Evolutionary conservation across 768 basidiomycete genomes (phyloP), one percentile per base, ranked within the genome.

Genomic region (Phylloporus sp.): DNA sequence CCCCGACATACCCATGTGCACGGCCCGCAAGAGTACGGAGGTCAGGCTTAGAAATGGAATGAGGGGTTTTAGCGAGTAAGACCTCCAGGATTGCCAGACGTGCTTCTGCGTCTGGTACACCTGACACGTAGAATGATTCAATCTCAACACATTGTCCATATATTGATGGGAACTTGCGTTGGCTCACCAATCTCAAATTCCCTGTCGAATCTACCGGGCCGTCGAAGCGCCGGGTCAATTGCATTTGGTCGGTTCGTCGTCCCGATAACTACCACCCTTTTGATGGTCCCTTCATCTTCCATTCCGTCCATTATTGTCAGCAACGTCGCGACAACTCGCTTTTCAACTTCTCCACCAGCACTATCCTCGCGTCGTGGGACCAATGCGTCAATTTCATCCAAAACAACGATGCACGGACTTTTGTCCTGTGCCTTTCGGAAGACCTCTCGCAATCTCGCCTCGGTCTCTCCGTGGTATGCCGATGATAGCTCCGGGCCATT

Each of bases 391-490:
- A 99, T 84, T 70, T 99, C 97, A 59, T 99, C 97, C 29, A 99
- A 72, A 23, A 99, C 88, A 42, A 99, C 83, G 58, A 99, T 93
- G 59, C 91, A 95, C 0, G 95, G 95, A 50, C 86, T 87, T 59
- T 85, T 81, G 29, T 76, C 73, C 50, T 82, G 80, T 1, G 97
- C 97, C 58, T 92, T 85, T 36, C 78, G 80, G 67, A 98, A 99
- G 4, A 98, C 86, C 23, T 88, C 88, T 18, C 97, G 84, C 31
- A 99, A 75, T 55, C 85, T 84, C 1, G 89, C 84, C 64, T 99
- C 97, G 1, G 94, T 97, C 73, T 99, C 97, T 38, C 97, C 97
- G 63, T 98, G 97, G 63, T 92, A 98, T 1, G 94, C 92, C 18
- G 91, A 93, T 1, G 90, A 91, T 20, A 98, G 79, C 64, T 97